Evolutionary conservation across 331 rosid genomes (phyloP).

Genomic region (Arachis monticola): DNA sequence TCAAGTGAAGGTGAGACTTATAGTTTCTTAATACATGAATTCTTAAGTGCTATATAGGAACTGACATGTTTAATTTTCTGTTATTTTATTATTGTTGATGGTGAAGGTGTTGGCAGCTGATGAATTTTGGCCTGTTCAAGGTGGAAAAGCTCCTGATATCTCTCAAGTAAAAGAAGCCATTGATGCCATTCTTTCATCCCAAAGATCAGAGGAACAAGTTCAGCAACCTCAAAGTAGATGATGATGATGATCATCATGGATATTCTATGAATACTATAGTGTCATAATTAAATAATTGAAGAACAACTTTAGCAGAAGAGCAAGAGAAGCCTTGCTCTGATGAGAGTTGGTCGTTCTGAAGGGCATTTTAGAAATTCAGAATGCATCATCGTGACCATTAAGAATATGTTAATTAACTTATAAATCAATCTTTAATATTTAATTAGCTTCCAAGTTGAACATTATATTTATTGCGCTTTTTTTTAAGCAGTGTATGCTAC

Average conservation of each 20-base stretch:
- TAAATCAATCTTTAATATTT: constrained; percentile 16
- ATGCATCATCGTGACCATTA: constrained; percentile 28
- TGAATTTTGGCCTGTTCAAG: constrained; percentile 83
- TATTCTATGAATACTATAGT: constrained; percentile 1
- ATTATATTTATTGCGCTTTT: not conserved
- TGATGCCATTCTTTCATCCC: constrained; percentile 68
- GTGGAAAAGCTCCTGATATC: constrained; percentile 77
- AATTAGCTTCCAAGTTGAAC: constrained; percentile 4
- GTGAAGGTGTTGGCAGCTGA: constrained; percentile 72
- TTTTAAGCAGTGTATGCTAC: constrained; percentile 9
- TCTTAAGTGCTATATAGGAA: not conserved
- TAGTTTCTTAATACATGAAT: not conserved
- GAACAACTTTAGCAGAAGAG: constrained; percentile 23
- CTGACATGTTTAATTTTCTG: not conserved
- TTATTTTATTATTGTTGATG: constrained; percentile 16
- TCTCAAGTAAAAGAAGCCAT: constrained; percentile 84
- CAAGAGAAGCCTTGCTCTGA: constrained; percentile 32
- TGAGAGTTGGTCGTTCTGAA: constrained; percentile 41
- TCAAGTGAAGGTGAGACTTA: constrained; percentile 70
- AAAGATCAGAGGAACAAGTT: constrained; percentile 54
- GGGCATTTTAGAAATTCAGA: constrained; percentile 42
- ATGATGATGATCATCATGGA: not conserved
- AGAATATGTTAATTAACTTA: constrained; percentile 2
- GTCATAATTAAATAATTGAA: constrained; percentile 5
- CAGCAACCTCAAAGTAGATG: constrained; percentile 53